Evolutionary conservation across 2,329 filamentous ascomycete species (phyloP).

Genomic region (Talaromyces rugulosus): DNA sequence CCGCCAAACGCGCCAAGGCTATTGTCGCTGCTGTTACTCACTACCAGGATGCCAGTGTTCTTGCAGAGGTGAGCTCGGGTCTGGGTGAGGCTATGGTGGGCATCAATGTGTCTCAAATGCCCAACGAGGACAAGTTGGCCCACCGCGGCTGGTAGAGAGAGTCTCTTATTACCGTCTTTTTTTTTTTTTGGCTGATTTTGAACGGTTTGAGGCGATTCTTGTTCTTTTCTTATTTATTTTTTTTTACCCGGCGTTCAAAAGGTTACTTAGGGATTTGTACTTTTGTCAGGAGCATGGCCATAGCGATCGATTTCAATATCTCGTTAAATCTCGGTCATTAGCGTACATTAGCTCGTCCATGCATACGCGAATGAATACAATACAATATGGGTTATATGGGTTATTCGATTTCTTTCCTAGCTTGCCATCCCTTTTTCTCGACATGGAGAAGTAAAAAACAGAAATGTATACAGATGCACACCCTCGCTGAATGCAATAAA

Average conservation of each 20-base stretch:
- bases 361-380: not conserved
- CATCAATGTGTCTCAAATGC: slow-evolving; percentile 78
- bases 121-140: slow-evolving; percentile 74
- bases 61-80: slow-evolving; percentile 82
- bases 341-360: not conserved
- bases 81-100: slow-evolving; percentile 98
- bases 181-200: not conserved
- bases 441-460: not conserved
- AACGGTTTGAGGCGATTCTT: not conserved
- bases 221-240: not conserved
- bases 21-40: slow-evolving; percentile 94
- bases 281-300: not conserved
- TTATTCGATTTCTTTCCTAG: not conserved
- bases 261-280: not conserved
- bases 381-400: not conserved
- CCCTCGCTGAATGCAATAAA: not conserved
- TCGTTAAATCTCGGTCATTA: not conserved
- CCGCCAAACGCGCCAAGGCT: slow-evolving; percentile 82
- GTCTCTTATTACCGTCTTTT: not conserved
- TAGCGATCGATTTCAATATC: not conserved
- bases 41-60: slow-evolving; percentile 75
- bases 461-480: not conserved
- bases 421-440: not conserved
- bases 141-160: slow-evolving; percentile 73
- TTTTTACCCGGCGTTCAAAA: not conserved